Evolutionary conservation across 139 green algal genomes (phyloP), one percentile per base, ranked within the genome.

Genomic region (Haematococcus sp.): DNA sequence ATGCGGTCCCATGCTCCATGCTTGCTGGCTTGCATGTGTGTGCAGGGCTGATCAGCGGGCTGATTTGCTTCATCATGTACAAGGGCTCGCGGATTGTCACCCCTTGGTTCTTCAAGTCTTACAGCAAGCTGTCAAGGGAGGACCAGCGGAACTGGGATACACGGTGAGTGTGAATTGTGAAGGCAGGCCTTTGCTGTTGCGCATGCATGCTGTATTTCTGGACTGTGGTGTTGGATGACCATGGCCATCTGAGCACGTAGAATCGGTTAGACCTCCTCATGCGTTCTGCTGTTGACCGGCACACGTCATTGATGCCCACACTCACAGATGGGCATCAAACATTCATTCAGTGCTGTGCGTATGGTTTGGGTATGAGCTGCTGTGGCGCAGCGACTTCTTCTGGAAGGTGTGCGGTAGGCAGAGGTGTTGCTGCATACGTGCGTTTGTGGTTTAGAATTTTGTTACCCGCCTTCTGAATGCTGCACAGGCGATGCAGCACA

Each of bases 91-190:
- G 60, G 0, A 61, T 67, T 44, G 68, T 70, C 33, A 78, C 77
- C 0, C 67, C 71, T 16, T 27, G 63, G 9, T 59, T 70, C 35
- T 83, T 78, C 66, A 58, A 44, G 76, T 58, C 59, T 3, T 83
- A 83, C 67, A 28, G 13, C 2, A 31, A 58, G 20, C 59, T 83
- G 32, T 54, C 17, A 2, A 49, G 17, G 2, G 22, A 60, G 23
- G 77, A 83, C 19, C 67, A 78, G 46, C 66, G 72, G 0, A 64
- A 83, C 43, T 83, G 77, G 77, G 77, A 83, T 49, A 70, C 58
- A 9, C 52, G 77, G 77, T 83, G 44, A 54, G 74, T 55, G 27
- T 28, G 51, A 25, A n/a, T n/a, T n/a, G n/a, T n/a, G n/a, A n/a
- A n/a, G n/a, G n/a, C n/a, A n/a, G n/a, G n/a, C n/a, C n/a, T n/a